Base-by-base conservation (phyloP, 345 rosid species). In the Theobroma cacao region DNA sequence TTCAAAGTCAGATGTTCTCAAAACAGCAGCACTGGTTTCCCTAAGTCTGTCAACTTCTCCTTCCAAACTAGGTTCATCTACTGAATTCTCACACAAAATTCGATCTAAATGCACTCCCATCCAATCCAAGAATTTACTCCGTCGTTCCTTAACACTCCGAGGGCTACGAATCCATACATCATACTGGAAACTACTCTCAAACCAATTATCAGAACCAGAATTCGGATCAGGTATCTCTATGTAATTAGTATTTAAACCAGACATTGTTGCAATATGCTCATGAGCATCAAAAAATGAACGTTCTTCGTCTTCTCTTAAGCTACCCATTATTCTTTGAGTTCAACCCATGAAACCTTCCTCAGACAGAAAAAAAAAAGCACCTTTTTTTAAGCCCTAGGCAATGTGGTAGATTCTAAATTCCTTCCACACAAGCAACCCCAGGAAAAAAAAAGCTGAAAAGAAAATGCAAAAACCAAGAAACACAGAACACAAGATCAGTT, bases 261-360 rank as follows among this genome's bases (percentile, higher is more conserved):
- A 76, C 20, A 78, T 64, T 74, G 85, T 77, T 18, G 88, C 78
- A 74, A 88, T 82, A 56, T 91, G 97, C 72, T 90, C 94, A 36
- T 38, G 75, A 9, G 98, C 97, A 81, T 95, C 98, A 77, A 90
- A 95, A 80, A 91, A 95, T 22, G 80, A 88, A 48, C 72, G 78
- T 70, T 86, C 93, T 78, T 89, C 92, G 0, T 85, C 98, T 76
- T 87, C 94, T 12, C 83, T 77, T 78, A 83, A 79, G 41, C 93
- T 85, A 72, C 86, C 92, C 98, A 90, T 95, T 79, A 62, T 78
- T 81, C 72, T 70, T 76, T 60, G 81, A 84, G 84, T 78, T 88
- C 92, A 91, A 87, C 90, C 94, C 94, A 92, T 92, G 89, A 90
- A 90, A 86, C 84, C 78, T 79, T 85, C 75, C 86, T 85, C 80